Conservation (phyloP, 2,329 filamentous ascomycete genomes). For the Exutisphaerella laricina region DNA sequence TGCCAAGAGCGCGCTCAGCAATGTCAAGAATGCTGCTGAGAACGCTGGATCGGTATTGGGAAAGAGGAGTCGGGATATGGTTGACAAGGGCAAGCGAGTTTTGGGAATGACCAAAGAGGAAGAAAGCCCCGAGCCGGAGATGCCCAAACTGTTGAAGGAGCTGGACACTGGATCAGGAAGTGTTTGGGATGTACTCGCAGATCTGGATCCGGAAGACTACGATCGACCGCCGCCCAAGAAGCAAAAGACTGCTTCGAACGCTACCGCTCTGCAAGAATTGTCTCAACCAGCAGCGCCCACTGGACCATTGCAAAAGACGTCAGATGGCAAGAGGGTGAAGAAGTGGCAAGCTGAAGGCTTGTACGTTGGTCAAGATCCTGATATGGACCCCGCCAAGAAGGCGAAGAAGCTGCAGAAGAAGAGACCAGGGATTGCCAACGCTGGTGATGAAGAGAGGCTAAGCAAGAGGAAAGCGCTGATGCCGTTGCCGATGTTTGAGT, state of each 20-base stretch:
- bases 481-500: slow-evolving; percentile 34
- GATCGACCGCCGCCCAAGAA: slow-evolving; percentile 24
- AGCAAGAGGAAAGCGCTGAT: slow-evolving; percentile 46
- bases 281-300: slow-evolving; percentile 19
- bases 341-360: slow-evolving; percentile 77
- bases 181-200: slow-evolving; percentile 29
- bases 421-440: slow-evolving; percentile 23
- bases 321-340: slow-evolving; percentile 52
- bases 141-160: slow-evolving; percentile 28
- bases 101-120: slow-evolving; percentile 23
- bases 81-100: slow-evolving; percentile 36
- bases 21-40: slow-evolving; percentile 26
- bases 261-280: slow-evolving; percentile 20
- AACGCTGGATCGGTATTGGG: slow-evolving; percentile 30
- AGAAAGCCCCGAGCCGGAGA: slow-evolving; percentile 19
- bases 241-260: slow-evolving; percentile 17
- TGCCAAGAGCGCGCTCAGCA: slow-evolving; percentile 9
- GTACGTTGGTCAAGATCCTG: slow-evolving; percentile 71
- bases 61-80: slow-evolving; percentile 33
- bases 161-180: slow-evolving; percentile 31
- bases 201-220: slow-evolving; percentile 24
- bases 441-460: slow-evolving; percentile 41
- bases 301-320: slow-evolving; percentile 26
- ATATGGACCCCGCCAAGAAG: slow-evolving; percentile 35
- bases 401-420: slow-evolving; percentile 42